Percentiles rank a stretch among this genome's conserved stretches.
These are phyloP conservation scores for Begonia peltatifolia DNA, from an alignment of 306 rosid species.

Conservation along the genomic window DNA sequence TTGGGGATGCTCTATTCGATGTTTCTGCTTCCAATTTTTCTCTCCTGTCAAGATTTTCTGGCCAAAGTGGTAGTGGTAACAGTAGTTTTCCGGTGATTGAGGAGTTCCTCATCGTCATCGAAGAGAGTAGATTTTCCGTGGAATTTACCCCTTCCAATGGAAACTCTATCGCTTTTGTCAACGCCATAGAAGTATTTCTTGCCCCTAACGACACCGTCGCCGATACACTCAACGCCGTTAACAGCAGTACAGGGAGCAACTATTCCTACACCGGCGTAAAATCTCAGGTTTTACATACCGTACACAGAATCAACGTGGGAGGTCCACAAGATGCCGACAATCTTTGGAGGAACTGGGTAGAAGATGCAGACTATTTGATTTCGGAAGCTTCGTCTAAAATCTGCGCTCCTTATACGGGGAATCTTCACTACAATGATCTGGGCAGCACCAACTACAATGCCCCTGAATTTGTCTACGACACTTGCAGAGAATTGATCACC, in stretches of 20 bases:
- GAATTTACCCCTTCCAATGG: conserved; percentile 12
- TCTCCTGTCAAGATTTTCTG: conserved; percentile 8
- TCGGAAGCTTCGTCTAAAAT: background rate
- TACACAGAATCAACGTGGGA: conserved; percentile 25
- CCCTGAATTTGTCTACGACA: conserved; percentile 10
- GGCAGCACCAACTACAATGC: conserved; percentile 2
- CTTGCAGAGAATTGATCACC: conserved; percentile 1
- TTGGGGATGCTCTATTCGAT: conserved; percentile 21
- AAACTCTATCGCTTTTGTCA: conserved; percentile 25
- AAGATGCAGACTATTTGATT: conserved; percentile 13
- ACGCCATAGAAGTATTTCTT: conserved; percentile 32
- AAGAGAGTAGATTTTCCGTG: background rate
- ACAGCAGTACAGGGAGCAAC: background rate
- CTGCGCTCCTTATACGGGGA: rapidly evolving
- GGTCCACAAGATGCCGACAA: background rate
- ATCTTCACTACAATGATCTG: rapidly evolving
- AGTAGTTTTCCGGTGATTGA: conserved; percentile 1
- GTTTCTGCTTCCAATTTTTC: conserved; percentile 16
- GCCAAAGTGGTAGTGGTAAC: background rate
- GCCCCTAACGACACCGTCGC: conserved; percentile 9
- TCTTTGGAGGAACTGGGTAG: conserved; percentile 11
- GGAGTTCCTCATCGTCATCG: conserved; percentile 18
- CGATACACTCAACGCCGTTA: rapidly evolving
- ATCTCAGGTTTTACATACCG: conserved; percentile 15
- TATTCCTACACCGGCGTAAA: background rate